Evolutionary conservation across 1,284 basidiomycete genomes (phyloP), one percentile per base, ranked within the genome.

Genomic region (Irpex lacteus): DNA sequence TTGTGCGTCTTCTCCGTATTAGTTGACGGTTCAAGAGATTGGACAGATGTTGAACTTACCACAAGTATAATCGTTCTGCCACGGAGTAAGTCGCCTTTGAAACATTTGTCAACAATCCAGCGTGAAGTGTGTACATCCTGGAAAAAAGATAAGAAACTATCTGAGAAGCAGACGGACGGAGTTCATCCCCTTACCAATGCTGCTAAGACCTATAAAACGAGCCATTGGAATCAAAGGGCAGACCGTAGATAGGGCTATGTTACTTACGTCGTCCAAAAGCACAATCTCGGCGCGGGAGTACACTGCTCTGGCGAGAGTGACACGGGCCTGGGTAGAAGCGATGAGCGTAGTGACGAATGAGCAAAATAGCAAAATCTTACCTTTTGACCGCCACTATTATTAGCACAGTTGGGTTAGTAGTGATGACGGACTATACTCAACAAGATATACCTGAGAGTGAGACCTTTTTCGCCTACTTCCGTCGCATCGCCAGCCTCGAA

Each of bases 31-130:
- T 26, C 26, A 26, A 26, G 26, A 26, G 13, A 38, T 40, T 0
- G 1, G 7, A 21, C 13, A 21, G 36, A 36, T 60, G 15, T 5
- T n/a, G 26, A 34, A 65, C 86, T 68, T 73, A 90, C 89, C 65
- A 92, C 89, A 6, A 94, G 78, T 13, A 94, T 73, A 44, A 93
- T 78, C 0, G 91, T 94, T 58, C 91, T 81, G 5, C 83, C 87
- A 56, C 81, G 78, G 32, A 94, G 75, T 7, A 94, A 77, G 64
- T 89, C 86, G 5, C 91, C 89, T 60, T 78, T 75, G 75, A 95
- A 85, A 68, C 91, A 90, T 62, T 92, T 85, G 50, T 92, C 85
- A 21, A 93, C 85, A 65, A 94, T 88, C 84, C 85, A 92, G 61
- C 85, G 85, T 0, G 90, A 82, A 1, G 91, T 94, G 68, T 90